Conservation (phyloP, 768 basidiomycete genomes). For the Auricularia cornea region DNA sequence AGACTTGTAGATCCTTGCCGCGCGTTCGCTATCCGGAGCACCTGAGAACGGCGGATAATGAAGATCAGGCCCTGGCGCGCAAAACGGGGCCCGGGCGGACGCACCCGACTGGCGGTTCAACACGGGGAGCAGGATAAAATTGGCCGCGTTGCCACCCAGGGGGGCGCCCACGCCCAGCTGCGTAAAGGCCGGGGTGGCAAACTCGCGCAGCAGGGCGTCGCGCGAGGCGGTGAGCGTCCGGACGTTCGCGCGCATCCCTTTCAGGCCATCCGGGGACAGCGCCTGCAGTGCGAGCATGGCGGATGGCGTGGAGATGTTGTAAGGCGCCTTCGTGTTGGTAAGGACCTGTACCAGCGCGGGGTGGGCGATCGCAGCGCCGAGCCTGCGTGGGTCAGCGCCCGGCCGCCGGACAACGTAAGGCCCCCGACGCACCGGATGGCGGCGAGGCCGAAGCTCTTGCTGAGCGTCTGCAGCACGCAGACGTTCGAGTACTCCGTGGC, state of each 20-base stretch:
- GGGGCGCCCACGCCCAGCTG: conserved; percentile 51
- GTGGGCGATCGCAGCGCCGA: conserved; percentile 85
- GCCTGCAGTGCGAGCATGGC: conserved; percentile 76
- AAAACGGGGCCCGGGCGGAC: conserved; percentile 37
- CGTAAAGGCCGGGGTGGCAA: conserved; percentile 34
- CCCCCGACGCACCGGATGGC: conserved; percentile 94
- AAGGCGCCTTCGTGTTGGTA: conserved; percentile 93
- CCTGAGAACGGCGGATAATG: background rate
- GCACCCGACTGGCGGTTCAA: conserved; percentile 36
- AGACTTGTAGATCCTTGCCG: conserved; percentile 55
- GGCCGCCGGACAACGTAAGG: too few relatives aligned
- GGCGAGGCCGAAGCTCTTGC: conserved; percentile 93
- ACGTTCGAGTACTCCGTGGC: conserved; percentile 79
- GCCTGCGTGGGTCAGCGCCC: too few relatives aligned
- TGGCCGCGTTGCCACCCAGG: conserved; percentile 81
- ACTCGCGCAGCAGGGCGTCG: conserved; percentile 37
- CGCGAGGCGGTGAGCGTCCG: conserved; percentile 53
- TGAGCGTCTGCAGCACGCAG: conserved; percentile 92
- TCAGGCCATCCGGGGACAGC: conserved; percentile 55
- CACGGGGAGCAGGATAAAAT: conserved; percentile 81
- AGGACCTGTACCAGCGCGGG: conserved; percentile 87
- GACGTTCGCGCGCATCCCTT: conserved; percentile 58
- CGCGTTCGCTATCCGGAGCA: conserved; percentile 24
- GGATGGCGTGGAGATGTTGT: conserved; percentile 89
- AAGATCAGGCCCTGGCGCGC: too few relatives aligned